Percentiles rank a stretch among this genome's conserved stretches.
Conservation (phyloP, 1,284 basidiomycete species). For the Rhodotorula glutinis region DNA sequence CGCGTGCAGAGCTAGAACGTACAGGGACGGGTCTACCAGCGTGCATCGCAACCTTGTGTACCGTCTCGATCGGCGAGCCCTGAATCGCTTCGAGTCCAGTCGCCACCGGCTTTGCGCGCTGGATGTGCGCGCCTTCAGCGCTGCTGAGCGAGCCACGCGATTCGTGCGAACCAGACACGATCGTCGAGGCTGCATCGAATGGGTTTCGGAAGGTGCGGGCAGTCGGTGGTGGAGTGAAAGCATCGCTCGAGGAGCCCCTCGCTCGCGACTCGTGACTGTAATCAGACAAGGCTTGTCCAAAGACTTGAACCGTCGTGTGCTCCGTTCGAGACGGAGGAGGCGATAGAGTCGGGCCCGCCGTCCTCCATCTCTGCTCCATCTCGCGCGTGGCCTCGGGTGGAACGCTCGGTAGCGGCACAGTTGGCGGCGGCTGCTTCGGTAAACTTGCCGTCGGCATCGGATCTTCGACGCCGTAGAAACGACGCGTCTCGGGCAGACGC, state of each 20-base stretch:
- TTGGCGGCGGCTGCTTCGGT: conserved; percentile 7
- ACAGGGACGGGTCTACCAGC: neutral
- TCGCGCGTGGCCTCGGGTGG: conserved; percentile 12
- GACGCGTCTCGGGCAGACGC: conserved; percentile 12
- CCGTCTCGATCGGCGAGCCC: neutral
- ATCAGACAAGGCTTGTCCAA: neutral
- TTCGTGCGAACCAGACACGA: neutral
- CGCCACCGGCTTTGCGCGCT: neutral
- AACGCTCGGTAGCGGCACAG: conserved; percentile 7
- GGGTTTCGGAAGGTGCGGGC: conserved; percentile 13
- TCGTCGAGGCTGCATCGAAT: neutral
- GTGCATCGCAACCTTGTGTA: neutral
- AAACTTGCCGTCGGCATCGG: neutral
- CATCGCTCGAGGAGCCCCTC: neutral
- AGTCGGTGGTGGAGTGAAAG: neutral
- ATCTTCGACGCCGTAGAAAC: conserved; percentile 14
- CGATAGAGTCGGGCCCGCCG: neutral
- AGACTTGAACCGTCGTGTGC: neutral
- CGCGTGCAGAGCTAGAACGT: neutral
- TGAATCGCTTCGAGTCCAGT: neutral
- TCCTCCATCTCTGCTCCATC: conserved; percentile 26
- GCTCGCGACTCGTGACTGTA: neutral
- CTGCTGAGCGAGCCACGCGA: neutral
- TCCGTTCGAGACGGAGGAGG: neutral
- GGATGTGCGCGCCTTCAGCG: neutral